Evolutionary conservation across 257 asterid genomes (phyloP).

Genomic region (Petrea volubilis): DNA sequence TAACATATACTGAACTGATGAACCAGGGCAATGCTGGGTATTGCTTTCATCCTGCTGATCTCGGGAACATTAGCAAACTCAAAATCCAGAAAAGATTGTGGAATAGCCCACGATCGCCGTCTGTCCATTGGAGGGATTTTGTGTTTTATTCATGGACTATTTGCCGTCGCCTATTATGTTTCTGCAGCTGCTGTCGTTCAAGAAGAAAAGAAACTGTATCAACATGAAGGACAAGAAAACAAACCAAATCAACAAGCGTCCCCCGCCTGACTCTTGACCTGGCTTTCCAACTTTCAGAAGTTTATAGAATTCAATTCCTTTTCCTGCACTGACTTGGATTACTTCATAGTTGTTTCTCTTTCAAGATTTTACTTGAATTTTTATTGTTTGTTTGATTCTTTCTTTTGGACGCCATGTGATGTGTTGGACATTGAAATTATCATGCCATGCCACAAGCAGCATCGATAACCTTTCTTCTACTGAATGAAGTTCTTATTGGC

Average conservation of each 20-base stretch:
- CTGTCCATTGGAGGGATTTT: constrained; percentile 64
- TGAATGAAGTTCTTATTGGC: background rate
- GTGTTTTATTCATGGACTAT: constrained; percentile 67
- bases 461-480: background rate
- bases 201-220: constrained; percentile 45
- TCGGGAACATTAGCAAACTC: constrained; percentile 58
- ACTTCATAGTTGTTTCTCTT: background rate
- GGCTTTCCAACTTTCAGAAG: background rate
- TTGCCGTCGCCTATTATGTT: constrained; percentile 54
- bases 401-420: background rate
- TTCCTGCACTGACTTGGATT: background rate
- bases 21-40: constrained; percentile 46
- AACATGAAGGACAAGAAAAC: constrained; percentile 21
- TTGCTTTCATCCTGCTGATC: constrained; percentile 54
- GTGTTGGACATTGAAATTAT: background rate
- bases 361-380: background rate
- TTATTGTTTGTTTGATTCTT: background rate
- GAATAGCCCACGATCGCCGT: constrained; percentile 51
- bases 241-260: constrained; percentile 33
- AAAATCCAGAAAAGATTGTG: constrained; percentile 52
- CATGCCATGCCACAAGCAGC: background rate
- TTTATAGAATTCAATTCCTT: background rate
- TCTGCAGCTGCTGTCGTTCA: constrained; percentile 51
- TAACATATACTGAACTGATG: background rate
- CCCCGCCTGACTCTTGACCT: constrained; percentile 30